Evolutionary conservation across 2,329 filamentous ascomycete species (phyloP).

Genomic region (Cadophora gregata): DNA sequence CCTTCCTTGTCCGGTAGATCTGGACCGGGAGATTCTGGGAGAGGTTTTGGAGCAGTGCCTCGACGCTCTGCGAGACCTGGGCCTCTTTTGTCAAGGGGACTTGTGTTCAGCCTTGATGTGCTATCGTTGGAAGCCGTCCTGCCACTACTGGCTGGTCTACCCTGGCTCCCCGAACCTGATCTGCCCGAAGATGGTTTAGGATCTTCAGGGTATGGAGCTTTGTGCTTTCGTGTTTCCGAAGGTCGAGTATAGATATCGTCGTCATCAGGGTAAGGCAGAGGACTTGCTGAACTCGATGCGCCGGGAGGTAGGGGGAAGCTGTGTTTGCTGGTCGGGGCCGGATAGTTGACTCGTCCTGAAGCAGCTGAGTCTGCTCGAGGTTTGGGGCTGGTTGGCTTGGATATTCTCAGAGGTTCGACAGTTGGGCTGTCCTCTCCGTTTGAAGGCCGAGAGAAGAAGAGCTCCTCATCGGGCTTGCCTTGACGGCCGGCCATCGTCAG

Average conservation of each 20-base stretch:
- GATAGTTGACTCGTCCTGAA: constrained; percentile 54
- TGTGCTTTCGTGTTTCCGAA: constrained; percentile 42
- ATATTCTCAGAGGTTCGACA: constrained; percentile 83
- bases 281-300: constrained; percentile 71
- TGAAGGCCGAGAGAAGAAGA: constrained; percentile 69
- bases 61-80: constrained; percentile 80
- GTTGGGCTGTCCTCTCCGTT: constrained; percentile 71
- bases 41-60: constrained; percentile 79
- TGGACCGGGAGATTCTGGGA: constrained; percentile 82
- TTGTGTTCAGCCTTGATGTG: constrained; percentile 40
- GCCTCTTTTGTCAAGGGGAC: constrained; percentile 60
- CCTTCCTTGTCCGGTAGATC: constrained; percentile 77
- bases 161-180: constrained; percentile 33
- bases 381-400: constrained; percentile 74
- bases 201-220: constrained; percentile 46
- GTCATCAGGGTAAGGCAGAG: constrained; percentile 77
- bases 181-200: constrained; percentile 33
- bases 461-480: constrained; percentile 78
- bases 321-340: constrained; percentile 57
- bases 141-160: constrained; percentile 28
- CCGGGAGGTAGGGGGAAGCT: constrained; percentile 70
- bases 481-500: constrained; percentile 50
- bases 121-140: constrained; percentile 44
- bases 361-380: constrained; percentile 48
- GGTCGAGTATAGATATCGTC: constrained; percentile 54